phyloP scores from a whole-genome alignment of 208 protist species.

The Lotmaria passim region DNA sequence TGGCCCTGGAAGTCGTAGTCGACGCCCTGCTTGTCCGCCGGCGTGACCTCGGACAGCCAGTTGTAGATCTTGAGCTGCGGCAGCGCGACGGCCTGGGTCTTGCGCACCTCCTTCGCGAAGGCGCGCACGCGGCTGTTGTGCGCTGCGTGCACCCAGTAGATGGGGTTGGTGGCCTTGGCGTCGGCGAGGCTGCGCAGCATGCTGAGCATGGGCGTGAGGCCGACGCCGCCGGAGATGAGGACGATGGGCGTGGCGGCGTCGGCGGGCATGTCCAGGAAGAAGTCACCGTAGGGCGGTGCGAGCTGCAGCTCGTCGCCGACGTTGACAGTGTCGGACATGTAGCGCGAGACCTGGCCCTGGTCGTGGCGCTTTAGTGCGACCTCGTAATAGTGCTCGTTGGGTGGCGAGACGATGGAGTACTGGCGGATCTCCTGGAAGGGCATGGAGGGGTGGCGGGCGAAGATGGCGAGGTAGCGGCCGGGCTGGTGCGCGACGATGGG shows the following conservation, averaged over 20 bases:
- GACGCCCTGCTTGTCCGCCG: conserved; percentile 30
- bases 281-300: conserved; percentile 49
- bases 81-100: conserved; percentile 23
- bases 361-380: conserved; percentile 43
- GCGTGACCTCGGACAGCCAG: conserved; percentile 30
- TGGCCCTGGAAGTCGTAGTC: conserved; percentile 44
- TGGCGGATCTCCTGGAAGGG: conserved; percentile 52
- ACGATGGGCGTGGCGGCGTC: conserved; percentile 27
- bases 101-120: conserved; percentile 29
- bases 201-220: conserved; percentile 41
- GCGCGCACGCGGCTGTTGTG: conserved; percentile 34
- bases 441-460: conserved; percentile 42
- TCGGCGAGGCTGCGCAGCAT: conserved; percentile 43
- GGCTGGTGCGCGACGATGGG: conserved; percentile 28
- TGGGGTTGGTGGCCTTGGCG: conserved; percentile 22
- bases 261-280: conserved; percentile 32
- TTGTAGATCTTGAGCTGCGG: conserved; percentile 35
- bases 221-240: conserved; percentile 41
- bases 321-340: conserved; percentile 41
- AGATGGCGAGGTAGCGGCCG: conserved; percentile 45
- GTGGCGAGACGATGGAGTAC: conserved; percentile 42
- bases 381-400: conserved; percentile 46
- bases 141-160: conserved; percentile 45
- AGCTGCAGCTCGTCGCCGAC: conserved; percentile 43
- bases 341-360: conserved; percentile 44